phyloP scores from a whole-genome alignment of 345 rosid genomes.

The Gossypium raimondii region DNA sequence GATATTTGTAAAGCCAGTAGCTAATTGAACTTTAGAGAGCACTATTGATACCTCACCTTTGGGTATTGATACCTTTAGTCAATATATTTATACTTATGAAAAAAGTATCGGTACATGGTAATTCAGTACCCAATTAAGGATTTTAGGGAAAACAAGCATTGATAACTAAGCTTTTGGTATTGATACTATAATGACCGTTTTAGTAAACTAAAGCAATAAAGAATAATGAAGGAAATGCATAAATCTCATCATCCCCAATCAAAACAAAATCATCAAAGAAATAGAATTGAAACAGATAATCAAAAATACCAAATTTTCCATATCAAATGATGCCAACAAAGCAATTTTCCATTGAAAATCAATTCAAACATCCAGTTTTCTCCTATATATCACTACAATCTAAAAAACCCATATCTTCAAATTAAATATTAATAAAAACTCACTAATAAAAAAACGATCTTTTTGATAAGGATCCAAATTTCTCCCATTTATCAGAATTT shows the following conservation, averaged over 20 bases:
- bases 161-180: no score
- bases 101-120: no score
- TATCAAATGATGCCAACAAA: neutral
- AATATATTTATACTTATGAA: no score
- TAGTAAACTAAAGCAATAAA: neutral
- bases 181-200: no score
- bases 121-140: no score
- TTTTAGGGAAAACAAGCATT: no score
- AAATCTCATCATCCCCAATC: neutral
- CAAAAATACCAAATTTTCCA: neutral
- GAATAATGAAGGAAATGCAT: neutral
- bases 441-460: neutral
- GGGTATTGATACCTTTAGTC: no score
- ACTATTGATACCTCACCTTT: no score
- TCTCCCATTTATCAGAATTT: neutral
- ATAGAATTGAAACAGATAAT: neutral
- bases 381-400: neutral
- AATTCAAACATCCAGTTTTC: neutral
- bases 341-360: neutral
- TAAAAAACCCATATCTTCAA: neutral
- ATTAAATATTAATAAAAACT: neutral
- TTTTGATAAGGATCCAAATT: constrained; percentile 8
- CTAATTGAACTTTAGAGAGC: no score
- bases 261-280: neutral
- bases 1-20: no score